Evolutionary conservation across 352 stramenopile genomes (phyloP), one percentile per base, ranked within the genome.

Genomic region (Pelagophyceae sp.): DNA sequence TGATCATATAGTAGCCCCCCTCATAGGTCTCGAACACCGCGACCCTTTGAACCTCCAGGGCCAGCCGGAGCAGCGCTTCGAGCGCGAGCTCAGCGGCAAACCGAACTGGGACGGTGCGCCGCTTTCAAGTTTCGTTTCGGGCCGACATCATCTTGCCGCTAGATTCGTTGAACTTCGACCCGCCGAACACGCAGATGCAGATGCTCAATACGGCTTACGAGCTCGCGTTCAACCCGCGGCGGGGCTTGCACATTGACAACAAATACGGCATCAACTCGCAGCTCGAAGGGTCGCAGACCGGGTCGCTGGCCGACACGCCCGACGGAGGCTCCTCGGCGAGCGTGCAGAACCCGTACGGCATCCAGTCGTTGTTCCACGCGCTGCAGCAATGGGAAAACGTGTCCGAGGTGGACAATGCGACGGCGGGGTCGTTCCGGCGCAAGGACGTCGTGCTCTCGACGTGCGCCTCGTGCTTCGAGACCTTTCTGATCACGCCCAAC

Each of bases 251-350:
- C 27, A 77, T 76, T 32, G 32, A 72, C 31, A 0, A 35, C 3
- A 32, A 25, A 11, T 67, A 76, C 37, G 76, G 76, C 32, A 79
- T 79, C 35, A 79, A 79, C 63, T 33, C 76, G 31, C 76, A 79
- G 45, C 27, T 76, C 33, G 64, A 58, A 27, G 76, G 65, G 15
- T 60, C 50, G n/a, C 25, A 3, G 23, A 76, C 61, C 35, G 76
- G 76, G 11, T 61, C 64, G 17, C n/a, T 79, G 31, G 38, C 32
- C 27, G 64, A 79, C 29, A 69, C 76, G 6, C 19, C 61, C 27
- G 27, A 37, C 29, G 61, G 61, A 27, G 61, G 61, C 29, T 11
- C 29, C 23, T 38, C 32, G 37, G 19, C 40, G 37, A 35, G 64
- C 1, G n/a, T 72, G 25, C 61, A 72, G 35, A 79, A 64, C 15